Percentiles rank a stretch among this genome's conserved stretches.
These are phyloP conservation scores for Mortierella polycephala DNA, from an alignment of 371 early-diverging fungal genomes.

Conservation along the genomic window DNA sequence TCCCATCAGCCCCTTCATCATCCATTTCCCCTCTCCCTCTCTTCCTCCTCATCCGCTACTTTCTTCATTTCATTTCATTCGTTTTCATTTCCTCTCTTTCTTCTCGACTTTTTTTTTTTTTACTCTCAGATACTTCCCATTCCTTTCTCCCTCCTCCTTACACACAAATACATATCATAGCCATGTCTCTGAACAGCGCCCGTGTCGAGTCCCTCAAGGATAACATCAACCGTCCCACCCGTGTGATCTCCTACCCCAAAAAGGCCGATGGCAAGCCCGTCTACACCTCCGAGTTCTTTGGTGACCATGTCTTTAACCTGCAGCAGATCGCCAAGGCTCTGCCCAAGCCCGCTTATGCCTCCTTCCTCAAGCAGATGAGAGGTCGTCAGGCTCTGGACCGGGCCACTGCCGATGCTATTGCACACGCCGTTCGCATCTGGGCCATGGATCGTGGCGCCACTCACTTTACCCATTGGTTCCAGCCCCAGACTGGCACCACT, in stretches of 20 bases:
- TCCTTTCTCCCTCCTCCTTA: neutral
- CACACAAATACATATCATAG: conserved; percentile 3
- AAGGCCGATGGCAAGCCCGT: conserved; percentile 72
- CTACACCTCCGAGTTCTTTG: conserved; percentile 91
- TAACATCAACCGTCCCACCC: conserved; percentile 63
- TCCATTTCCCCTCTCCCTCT: too few species aligned
- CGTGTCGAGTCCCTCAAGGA: conserved; percentile 61
- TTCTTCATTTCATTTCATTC: too few species aligned
- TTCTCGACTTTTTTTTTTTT: too few species aligned
- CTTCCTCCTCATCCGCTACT: too few species aligned
- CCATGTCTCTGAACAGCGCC: conserved; percentile 48
- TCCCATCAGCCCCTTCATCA: too few species aligned
- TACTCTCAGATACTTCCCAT: too few species aligned
- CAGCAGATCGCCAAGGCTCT: conserved; percentile 86
- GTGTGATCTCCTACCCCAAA: conserved; percentile 79
- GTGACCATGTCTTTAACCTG: conserved; percentile 91
- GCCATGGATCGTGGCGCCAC: conserved; percentile 95
- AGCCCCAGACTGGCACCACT: conserved; percentile 97
- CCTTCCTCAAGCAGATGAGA: conserved; percentile 88
- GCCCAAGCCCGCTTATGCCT: conserved; percentile 94
- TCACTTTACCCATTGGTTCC: conserved; percentile 99
- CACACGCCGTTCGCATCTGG: conserved; percentile 97
- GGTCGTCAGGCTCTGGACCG: conserved; percentile 91
- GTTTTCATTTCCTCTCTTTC: too few species aligned
- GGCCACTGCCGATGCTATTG: conserved; percentile 96